These are phyloP conservation scores for Entophlyctis luteolus DNA, from an alignment of 192 early-diverging fungal species.

Conservation along the genomic window DNA sequence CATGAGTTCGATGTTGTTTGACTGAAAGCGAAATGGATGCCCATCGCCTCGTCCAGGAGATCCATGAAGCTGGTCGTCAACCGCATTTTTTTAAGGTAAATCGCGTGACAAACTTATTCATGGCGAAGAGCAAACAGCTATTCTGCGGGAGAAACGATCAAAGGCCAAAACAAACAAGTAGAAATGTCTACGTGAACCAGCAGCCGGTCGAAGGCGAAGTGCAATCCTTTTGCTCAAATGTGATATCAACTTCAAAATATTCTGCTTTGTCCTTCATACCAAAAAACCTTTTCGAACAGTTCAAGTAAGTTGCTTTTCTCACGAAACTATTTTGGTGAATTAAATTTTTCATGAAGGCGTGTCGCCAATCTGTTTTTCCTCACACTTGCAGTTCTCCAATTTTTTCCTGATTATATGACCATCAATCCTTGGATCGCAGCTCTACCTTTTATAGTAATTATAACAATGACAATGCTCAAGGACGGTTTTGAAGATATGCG, in stretches of 20 bases:
- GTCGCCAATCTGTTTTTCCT: conserved; percentile 79
- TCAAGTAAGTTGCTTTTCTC: conserved; percentile 56
- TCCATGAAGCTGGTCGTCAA: too few species aligned
- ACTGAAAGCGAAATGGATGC: too few species aligned
- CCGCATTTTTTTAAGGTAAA: too few species aligned
- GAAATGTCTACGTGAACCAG: conserved; percentile 16
- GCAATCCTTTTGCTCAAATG: conserved; percentile 65
- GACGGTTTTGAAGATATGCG: conserved; percentile 92
- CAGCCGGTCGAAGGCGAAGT: not conserved
- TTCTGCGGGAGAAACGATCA: too few species aligned
- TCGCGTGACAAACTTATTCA: too few species aligned
- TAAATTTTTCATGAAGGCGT: conserved; percentile 35
- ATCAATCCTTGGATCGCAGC: conserved; percentile 77
- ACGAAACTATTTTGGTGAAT: not conserved
- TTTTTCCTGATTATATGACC: conserved; percentile 75
- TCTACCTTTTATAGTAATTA: conserved; percentile 75
- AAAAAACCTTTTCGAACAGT: conserved; percentile 90
- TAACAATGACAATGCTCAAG: conserved; percentile 75
- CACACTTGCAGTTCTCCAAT: conserved; percentile 72
- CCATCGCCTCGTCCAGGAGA: too few species aligned
- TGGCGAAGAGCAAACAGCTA: too few species aligned
- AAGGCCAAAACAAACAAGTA: too few species aligned
- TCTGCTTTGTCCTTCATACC: conserved; percentile 80
- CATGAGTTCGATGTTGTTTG: too few species aligned
- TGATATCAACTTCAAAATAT: conserved; percentile 89